Conservation (phyloP, 768 basidiomycete species). For the Psilocybe cyanescens region DNA sequence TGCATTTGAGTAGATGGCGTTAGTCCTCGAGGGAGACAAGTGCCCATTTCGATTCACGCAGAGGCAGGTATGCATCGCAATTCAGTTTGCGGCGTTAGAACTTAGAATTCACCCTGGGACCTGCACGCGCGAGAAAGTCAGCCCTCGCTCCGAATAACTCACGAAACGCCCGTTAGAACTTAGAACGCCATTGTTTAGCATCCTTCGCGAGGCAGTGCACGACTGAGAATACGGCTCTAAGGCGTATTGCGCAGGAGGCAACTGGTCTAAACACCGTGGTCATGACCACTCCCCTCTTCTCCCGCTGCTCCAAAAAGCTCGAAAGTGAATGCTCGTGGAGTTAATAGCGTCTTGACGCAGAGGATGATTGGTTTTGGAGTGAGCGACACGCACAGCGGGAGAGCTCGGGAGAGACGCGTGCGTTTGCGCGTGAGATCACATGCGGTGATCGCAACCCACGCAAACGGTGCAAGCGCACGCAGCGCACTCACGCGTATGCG, state of each 20-base stretch:
- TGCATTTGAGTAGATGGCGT: neutral
- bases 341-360: neutral
- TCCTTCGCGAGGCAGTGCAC: neutral
- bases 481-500: neutral
- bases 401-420: neutral
- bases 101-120: neutral
- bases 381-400: neutral
- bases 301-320: neutral
- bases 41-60: neutral
- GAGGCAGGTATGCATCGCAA: neutral
- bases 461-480: no score
- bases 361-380: no score
- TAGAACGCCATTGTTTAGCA: neutral
- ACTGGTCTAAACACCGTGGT: neutral
- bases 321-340: neutral
- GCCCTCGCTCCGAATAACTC: neutral
- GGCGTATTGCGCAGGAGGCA: neutral
- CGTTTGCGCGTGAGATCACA: neutral
- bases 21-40: neutral
- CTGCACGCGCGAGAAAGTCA: neutral
- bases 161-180: neutral
- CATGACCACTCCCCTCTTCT: neutral
- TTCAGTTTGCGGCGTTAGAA: neutral
- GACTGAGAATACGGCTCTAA: neutral
- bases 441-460: neutral